Conservation (phyloP, 2,329 filamentous ascomycete species). For the Albifimbria verrucaria region DNA sequence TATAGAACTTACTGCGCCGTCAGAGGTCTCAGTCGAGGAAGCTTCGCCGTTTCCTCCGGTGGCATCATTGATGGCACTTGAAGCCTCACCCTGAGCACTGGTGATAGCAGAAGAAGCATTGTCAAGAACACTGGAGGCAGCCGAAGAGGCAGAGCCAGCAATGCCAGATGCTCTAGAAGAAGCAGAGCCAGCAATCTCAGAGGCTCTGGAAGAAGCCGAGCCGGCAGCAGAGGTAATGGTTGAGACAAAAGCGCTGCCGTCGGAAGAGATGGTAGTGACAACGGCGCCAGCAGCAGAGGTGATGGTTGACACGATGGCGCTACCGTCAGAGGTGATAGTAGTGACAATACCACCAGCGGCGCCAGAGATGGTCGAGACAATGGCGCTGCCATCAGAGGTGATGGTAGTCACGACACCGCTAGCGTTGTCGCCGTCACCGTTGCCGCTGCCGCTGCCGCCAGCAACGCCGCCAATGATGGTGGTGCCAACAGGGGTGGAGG, state of each 20-base stretch:
- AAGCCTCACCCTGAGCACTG: conserved; percentile 19
- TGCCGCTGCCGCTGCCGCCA: conserved; percentile 14
- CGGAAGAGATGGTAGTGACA: conserved; percentile 10
- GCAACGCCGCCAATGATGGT: conserved; percentile 24
- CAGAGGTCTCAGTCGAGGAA: conserved; percentile 14
- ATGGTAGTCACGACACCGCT: conserved; percentile 18
- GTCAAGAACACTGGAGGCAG: background rate
- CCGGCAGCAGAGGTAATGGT: conserved; percentile 25
- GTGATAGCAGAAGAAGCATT: conserved; percentile 5
- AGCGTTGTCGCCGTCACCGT: conserved; percentile 8
- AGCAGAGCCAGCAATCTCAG: conserved; percentile 11
- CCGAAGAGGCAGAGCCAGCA: conserved; percentile 8
- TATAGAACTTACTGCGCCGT: conserved; percentile 28
- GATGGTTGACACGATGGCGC: background rate
- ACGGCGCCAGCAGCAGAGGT: conserved; percentile 2
- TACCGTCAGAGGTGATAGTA: conserved; percentile 3
- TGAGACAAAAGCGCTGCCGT: conserved; percentile 16
- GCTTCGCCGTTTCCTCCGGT: conserved; percentile 17
- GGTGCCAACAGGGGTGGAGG: conserved; percentile 33
- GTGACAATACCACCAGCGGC: background rate
- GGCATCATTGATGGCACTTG: conserved; percentile 16
- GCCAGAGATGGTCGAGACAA: conserved; percentile 9
- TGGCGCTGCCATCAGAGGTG: conserved; percentile 6
- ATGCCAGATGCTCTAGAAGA: conserved; percentile 8
- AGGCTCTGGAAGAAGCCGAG: conserved; percentile 5